Conservation (phyloP, 805 yeast genomes). For the Schwanniomyces pseudopolymorphus region DNA sequence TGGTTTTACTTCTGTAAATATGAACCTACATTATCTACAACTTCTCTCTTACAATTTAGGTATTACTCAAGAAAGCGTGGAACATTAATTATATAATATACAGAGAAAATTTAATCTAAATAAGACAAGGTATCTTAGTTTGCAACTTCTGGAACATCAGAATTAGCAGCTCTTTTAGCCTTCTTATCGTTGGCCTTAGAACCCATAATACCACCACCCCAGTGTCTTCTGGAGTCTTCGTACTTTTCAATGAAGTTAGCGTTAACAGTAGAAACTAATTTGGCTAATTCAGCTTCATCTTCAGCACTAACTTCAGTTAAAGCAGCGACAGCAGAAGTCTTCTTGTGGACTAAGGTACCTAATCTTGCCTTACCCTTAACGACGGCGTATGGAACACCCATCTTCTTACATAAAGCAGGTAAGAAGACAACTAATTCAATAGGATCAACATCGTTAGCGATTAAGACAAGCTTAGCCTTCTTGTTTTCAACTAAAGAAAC, state of each 20-base stretch:
- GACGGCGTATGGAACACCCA: slow-evolving; percentile 84
- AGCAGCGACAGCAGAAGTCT: slow-evolving; percentile 97
- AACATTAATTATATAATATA: neutral
- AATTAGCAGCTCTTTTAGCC: slow-evolving; percentile 70
- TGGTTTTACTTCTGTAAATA: no score
- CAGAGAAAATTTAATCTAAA: neutral
- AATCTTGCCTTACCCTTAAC: slow-evolving; percentile 48
- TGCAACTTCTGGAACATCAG: slow-evolving; percentile 16
- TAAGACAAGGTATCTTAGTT: neutral
- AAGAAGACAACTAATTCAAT: slow-evolving; percentile 95
- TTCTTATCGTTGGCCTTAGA: slow-evolving; percentile 85
- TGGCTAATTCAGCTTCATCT: slow-evolving; percentile 93
- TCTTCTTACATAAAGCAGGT: slow-evolving; percentile 98
- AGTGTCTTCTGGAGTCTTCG: slow-evolving; percentile 96
- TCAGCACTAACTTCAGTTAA: slow-evolving; percentile 91
- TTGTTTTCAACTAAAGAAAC: slow-evolving; percentile 96
- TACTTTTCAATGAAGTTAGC: slow-evolving; percentile 90
- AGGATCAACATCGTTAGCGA: slow-evolving; percentile 99
- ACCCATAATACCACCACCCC: slow-evolving; percentile 99
- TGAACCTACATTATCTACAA: neutral
- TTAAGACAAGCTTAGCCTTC: slow-evolving; percentile 95
- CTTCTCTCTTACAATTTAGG: neutral
- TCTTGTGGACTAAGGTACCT: slow-evolving; percentile 80
- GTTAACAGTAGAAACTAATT: slow-evolving; percentile 87
- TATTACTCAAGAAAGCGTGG: neutral